Conservation (phyloP, 23 red algal genomes). For the Agarophyton chilense region DNA sequence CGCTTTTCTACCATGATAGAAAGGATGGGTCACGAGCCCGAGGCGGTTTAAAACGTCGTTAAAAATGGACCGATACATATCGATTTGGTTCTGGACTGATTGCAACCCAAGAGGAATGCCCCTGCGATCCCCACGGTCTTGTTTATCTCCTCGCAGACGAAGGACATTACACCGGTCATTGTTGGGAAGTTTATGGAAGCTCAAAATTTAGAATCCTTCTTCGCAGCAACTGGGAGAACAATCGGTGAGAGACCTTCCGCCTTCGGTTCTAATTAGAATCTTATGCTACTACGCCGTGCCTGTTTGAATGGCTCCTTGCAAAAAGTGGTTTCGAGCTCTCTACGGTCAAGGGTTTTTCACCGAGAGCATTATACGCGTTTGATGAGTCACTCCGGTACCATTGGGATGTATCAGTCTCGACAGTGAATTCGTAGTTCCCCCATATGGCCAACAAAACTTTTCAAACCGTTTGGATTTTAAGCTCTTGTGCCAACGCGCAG, state of each 20-base stretch:
- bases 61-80: not conserved
- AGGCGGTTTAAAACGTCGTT: not conserved
- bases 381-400: constrained; percentile 10
- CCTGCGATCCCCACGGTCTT: too few relatives aligned
- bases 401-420: constrained; percentile 34
- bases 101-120: too few relatives aligned
- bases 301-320: not conserved
- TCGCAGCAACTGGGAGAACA: not conserved
- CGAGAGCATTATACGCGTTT: constrained; percentile 16
- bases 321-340: not conserved
- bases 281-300: not conserved
- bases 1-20: constrained; percentile 10
- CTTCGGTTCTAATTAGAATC: not conserved
- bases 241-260: not conserved
- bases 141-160: not conserved
- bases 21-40: not conserved
- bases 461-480: not conserved
- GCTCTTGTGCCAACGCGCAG: not conserved
- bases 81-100: too few relatives aligned
- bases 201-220: constrained; percentile 18
- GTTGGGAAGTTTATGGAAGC: constrained; percentile 2
- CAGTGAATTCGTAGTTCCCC: constrained; percentile 3
- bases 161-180: not conserved
- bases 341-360: not conserved
- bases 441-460: constrained; percentile 21